Evolutionary conservation across 805 yeast genomes (phyloP), one percentile per base, ranked within the genome.

Genomic region (Cyberlindnera xylosilytica): DNA sequence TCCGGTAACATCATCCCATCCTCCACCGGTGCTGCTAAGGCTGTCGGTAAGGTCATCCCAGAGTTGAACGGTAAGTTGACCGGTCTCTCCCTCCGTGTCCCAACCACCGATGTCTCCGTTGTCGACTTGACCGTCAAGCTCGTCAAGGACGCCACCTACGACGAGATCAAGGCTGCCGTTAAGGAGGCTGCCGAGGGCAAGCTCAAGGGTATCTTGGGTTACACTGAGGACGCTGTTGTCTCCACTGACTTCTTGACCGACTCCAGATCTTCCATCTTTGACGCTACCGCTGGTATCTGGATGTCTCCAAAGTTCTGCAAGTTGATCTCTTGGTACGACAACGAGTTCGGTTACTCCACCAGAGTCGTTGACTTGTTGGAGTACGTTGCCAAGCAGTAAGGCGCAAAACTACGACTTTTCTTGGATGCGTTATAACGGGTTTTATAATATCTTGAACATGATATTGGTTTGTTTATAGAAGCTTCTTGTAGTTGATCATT

Each of bases 21-120:
- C 31, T 85, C 96, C 52, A 88, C 96, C 52, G 96, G 96, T 81
- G 96, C 96, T 62, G 96, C 96, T 64, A 88, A 88, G 83, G 96
- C 96, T 55, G 96, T 88, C 60, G 96, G 96, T 69, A 87, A 87
- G 80, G 96, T 88, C 60, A 83, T 88, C 62, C 96, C 96, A 55
- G 83, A 76, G 62, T 79, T 88, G 62, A 82, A 83, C 73, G 96
- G 96, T 64, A 87, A 87, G 76, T 83, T 88, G 69, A 88, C 96
- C 56, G 96, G 96, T 77, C 76, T 87, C 81, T 81, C 96, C 51
- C 74, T 88, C 73, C 85, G 96, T 75, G 96, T 88, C 51, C 96
- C 96, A 69, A 88, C 96, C 65, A 79, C 79, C 55, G 95, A 88
- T 66, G 95, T 88, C 49, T 88, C 96, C 50, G 93, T 88, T 62